phyloP scores from a whole-genome alignment of 2,329 filamentous ascomycete species.

The Rhynchosporium agropyri region DNA sequence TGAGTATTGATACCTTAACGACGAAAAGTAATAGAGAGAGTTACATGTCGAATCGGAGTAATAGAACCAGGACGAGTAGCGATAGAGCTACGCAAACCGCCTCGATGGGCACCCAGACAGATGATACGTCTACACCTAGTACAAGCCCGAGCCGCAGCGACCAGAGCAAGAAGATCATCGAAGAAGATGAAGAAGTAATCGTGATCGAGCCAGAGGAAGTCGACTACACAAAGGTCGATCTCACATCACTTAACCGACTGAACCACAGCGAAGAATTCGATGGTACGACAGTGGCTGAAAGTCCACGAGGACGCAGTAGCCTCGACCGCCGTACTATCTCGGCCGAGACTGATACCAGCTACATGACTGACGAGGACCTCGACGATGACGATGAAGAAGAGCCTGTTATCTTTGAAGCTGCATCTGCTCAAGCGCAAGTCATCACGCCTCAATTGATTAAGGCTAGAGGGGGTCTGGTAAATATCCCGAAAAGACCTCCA shows the following conservation, averaged over 20 bases:
- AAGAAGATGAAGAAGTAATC: slow-evolving; percentile 43
- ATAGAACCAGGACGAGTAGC: slow-evolving; percentile 48
- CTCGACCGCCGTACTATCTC: slow-evolving; percentile 36
- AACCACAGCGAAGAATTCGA: slow-evolving; percentile 40
- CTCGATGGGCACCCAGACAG: slow-evolving; percentile 64
- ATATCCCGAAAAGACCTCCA: slow-evolving; percentile 77
- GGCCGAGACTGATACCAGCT: slow-evolving; percentile 46
- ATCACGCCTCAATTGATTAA: slow-evolving; percentile 52
- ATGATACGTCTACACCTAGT: slow-evolving; percentile 55
- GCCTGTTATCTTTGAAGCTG: slow-evolving; percentile 70
- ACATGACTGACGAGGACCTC: slow-evolving; percentile 48
- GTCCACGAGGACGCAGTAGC: slow-evolving; percentile 36
- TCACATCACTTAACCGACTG: slow-evolving; percentile 46
- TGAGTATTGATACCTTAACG: slow-evolving; percentile 68
- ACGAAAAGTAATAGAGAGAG: slow-evolving; percentile 69
- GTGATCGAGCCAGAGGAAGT: slow-evolving; percentile 54
- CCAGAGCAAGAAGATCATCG: slow-evolving; percentile 40
- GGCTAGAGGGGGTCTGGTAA: slow-evolving; percentile 78
- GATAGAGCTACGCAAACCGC: slow-evolving; percentile 73
- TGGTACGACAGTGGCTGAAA: slow-evolving; percentile 42
- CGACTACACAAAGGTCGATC: slow-evolving; percentile 62
- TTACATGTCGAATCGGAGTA: slow-evolving; percentile 68
- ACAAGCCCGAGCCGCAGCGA: slow-evolving; percentile 57
- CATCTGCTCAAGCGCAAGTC: slow-evolving; percentile 57
- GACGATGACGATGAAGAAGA: slow-evolving; percentile 56